Evolutionary conservation across 73 alveolate species (phyloP).

Genomic region (Durusdinium trenchii): DNA sequence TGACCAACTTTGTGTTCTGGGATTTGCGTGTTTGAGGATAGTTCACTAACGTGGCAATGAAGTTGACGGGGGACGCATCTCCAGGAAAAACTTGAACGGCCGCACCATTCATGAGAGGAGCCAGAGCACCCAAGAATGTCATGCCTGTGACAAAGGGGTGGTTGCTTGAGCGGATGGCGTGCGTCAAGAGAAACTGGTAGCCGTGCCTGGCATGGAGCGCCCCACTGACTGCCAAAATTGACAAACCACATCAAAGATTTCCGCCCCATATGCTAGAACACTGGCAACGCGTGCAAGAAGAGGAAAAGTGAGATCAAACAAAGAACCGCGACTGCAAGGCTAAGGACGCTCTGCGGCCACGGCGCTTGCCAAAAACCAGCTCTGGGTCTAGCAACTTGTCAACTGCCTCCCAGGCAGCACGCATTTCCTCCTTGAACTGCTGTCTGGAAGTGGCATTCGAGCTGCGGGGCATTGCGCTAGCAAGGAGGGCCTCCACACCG

Average conservation of each 20-base stretch:
- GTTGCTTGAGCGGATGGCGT: conserved; percentile 32
- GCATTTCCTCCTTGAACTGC: background rate
- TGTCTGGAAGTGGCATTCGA: background rate
- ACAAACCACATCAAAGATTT: no score
- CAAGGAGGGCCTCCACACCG: background rate
- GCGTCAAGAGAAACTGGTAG: conserved; percentile 20
- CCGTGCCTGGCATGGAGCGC: conserved; percentile 9
- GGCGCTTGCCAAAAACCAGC: background rate
- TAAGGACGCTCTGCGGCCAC: background rate
- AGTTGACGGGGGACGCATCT: background rate
- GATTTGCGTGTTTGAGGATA: conserved; percentile 37
- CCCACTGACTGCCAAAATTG: no score
- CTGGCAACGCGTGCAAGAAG: no score
- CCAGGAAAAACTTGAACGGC: conserved; percentile 13
- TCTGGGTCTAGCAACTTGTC: background rate
- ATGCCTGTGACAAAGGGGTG: conserved; percentile 34
- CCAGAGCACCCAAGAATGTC: background rate
- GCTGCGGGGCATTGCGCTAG: background rate
- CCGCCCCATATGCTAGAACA: no score
- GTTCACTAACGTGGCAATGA: background rate
- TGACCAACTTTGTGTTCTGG: conserved; percentile 17
- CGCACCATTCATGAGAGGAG: conserved; percentile 19
- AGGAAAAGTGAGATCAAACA: no score
- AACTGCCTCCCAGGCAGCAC: conserved; percentile 1
- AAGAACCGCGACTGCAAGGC: no score